Base-by-base conservation (phyloP, 345 rosid species). In the Dovyalis caffra region DNA sequence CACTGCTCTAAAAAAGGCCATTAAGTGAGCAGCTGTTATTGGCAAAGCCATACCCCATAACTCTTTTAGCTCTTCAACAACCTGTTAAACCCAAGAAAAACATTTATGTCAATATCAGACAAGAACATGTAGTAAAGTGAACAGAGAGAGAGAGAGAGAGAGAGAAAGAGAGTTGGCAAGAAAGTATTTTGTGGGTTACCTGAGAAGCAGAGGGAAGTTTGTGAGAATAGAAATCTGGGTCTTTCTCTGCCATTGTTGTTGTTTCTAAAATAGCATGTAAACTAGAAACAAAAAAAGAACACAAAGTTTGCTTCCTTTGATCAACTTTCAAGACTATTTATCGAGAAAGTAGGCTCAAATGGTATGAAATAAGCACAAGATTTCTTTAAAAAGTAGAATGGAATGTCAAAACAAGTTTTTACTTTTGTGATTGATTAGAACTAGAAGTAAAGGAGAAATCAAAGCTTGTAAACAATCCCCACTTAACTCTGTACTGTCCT, bases 11-110 rank as follows among this genome's bases (percentile, higher is more conserved):
- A 90, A 80, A 69, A 91, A 95, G 51, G 91, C 99, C 45, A 93
- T 86, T 76, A 88, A 79, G 86, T 95, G 95, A 85, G 91, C 87
- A 20, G 92, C 96, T 49, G 99, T 91, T 78, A 93, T 85, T 14
- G 99, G 99, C 18, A 93, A 68, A 64, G 91, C 98, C 99, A 95
- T 91, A 28, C 86, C 84, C 96, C 92, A 87, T 12, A 95, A 88
- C 86, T 88, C 97, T 76, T 85, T 91, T 8, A 95, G 83, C 83
- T 93, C 99, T 21, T 93, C 92, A n/a, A 80, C 37, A 68, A 92
- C 91, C 93, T 91, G 87, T 33, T 72, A 8, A 68, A 32, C 49
- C 63, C 73, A 25, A 66, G 16, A 66, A 53, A n/a, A 74, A 28
- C 70, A 12, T 77, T 71, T 53, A 71, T 53, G 25, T 65, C 33